A percentile compares a stretch with the other conserved stretches of the same genome.
Evolutionary conservation across 768 basidiomycete genomes (phyloP).

Genomic region (Rickenella mellea): DNA sequence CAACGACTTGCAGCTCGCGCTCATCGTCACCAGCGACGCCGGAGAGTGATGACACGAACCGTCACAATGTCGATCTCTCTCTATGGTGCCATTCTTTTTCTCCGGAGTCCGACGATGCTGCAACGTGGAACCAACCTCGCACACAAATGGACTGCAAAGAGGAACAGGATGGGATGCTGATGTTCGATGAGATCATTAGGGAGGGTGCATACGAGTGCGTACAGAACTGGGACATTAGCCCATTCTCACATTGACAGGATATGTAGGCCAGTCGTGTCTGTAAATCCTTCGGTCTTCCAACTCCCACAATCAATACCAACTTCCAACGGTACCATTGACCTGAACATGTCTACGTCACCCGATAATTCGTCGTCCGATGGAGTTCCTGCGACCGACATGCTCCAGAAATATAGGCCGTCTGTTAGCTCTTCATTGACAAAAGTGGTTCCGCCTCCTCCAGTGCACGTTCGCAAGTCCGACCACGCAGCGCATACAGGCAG

Average conservation of each 20-base stretch:
- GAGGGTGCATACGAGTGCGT: constrained; percentile 69
- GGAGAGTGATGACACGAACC: constrained; percentile 40
- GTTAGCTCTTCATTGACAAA: constrained; percentile 42
- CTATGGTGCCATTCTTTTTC: constrained; percentile 51
- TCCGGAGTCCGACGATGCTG: constrained; percentile 26
- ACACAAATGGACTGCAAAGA: constrained; percentile 31
- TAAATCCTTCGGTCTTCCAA: constrained; percentile 20
- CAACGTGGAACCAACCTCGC: constrained; percentile 35
- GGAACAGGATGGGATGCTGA: constrained; percentile 48
- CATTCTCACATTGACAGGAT: constrained; percentile 7
- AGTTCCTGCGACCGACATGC: constrained; percentile 1
- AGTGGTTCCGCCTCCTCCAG: constrained; percentile 58
- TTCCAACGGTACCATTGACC: constrained; percentile 13
- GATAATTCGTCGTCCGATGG: constrained; percentile 19
- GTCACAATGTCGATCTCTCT: constrained; percentile 37
- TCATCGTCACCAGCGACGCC: constrained; percentile 68
- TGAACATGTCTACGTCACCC: constrained; percentile 16
- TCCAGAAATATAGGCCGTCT: constrained; percentile 7
- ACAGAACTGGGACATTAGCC: constrained; percentile 7
- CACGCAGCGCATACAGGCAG: constrained; percentile 39
- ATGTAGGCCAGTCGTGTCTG: constrained; percentile 25
- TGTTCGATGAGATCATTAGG: constrained; percentile 65
- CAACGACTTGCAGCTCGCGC: constrained; percentile 43
- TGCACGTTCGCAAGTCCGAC: constrained; percentile 47
- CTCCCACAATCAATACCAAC: constrained; percentile 20